Percentiles rank a stretch among this genome's conserved stretches.
Evolutionary conservation across 75 land plant genomes (phyloP).

Genomic region (Pinus taeda): DNA sequence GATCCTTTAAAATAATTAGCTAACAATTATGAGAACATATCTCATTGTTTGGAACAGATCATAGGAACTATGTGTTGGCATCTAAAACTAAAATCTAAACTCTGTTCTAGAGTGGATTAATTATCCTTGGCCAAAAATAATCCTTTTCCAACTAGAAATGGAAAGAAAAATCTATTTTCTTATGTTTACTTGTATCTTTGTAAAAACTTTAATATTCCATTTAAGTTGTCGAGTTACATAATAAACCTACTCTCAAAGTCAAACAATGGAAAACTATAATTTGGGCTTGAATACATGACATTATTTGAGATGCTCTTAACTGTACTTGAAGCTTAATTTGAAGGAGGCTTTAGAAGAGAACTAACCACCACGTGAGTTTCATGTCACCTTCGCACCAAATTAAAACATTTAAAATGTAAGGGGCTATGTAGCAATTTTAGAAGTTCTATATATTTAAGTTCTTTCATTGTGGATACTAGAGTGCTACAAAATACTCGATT

Average conservation of each 20-base stretch:
- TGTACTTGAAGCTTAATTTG: neutral
- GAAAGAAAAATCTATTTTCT: too few relatives aligned
- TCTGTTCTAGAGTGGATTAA: too few relatives aligned
- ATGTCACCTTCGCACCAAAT: neutral
- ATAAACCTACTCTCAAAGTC: neutral
- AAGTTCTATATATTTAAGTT: neutral
- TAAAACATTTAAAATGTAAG: neutral
- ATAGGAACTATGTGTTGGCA: too few relatives aligned
- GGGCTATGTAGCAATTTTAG: neutral
- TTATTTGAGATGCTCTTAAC: neutral
- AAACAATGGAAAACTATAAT: neutral
- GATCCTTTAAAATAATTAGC: neutral
- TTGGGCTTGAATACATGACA: neutral
- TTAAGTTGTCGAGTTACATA: neutral
- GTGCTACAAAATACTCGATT: neutral
- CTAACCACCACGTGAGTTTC: too few relatives aligned
- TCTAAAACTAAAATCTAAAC: too few relatives aligned
- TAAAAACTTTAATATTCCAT: neutral
- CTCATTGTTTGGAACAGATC: neutral
- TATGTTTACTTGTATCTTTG: too few relatives aligned
- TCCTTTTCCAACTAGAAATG: too few relatives aligned
- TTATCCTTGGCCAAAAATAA: too few relatives aligned
- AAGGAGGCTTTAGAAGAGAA: too few relatives aligned
- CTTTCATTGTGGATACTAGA: neutral
- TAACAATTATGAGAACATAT: neutral